Evolutionary conservation across 192 early-diverging fungal species (phyloP).

Genomic region (Mortierella hygrophila): DNA sequence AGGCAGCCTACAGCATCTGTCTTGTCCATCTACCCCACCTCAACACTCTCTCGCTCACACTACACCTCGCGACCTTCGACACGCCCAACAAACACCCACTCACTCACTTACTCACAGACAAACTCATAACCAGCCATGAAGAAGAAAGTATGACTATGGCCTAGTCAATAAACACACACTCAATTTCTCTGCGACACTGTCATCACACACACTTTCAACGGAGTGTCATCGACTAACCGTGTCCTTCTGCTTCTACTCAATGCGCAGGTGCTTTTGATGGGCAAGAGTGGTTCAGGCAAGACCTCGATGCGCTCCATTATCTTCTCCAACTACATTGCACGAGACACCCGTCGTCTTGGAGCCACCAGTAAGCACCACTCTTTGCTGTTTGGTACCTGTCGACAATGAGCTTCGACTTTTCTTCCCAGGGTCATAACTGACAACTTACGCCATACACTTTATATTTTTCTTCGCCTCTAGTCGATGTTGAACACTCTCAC

Average conservation of each 20-base stretch:
- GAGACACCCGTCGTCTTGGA: slow-evolving; percentile 94
- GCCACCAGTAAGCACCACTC: slow-evolving; percentile 81
- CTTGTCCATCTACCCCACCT: neutral
- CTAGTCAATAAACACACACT: neutral
- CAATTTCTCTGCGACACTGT: neutral
- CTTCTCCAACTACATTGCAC: slow-evolving; percentile 96
- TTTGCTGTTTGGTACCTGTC: neutral
- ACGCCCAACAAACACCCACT: neutral
- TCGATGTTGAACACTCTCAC: slow-evolving; percentile 97
- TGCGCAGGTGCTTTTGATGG: slow-evolving; percentile 94
- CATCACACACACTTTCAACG: neutral
- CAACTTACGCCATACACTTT: neutral
- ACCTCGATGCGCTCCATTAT: slow-evolving; percentile 99
- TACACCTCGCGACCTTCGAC: neutral
- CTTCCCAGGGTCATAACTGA: neutral
- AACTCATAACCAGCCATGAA: slow-evolving; percentile 11
- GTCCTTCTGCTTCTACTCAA: neutral
- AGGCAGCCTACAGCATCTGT: neutral
- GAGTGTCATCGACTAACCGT: neutral
- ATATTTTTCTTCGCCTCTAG: slow-evolving; percentile 49
- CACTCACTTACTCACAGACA: neutral
- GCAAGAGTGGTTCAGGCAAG: slow-evolving; percentile 96
- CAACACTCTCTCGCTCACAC: neutral
- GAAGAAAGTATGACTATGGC: slow-evolving; percentile 13
- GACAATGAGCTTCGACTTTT: neutral